Base-by-base conservation (phyloP, 2,329 filamentous ascomycete species). In the Tolypocladium amazonense region DNA sequence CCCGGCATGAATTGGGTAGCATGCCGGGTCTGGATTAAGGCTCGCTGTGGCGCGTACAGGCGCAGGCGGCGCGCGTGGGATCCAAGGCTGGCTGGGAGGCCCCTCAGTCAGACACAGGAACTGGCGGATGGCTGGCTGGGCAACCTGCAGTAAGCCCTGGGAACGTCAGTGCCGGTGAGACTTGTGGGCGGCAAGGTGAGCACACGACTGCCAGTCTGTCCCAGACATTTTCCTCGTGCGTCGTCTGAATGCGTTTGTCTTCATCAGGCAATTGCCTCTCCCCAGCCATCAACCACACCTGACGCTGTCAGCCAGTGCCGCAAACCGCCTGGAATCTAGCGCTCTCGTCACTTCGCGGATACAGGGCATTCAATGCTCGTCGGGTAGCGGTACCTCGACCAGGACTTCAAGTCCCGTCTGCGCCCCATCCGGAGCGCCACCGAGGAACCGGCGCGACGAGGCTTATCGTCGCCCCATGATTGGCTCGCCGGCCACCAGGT, bases 381-480 rank as follows among this genome's bases (percentile, higher is more conserved):
- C 47, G 4, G 47, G 47, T 52, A 52, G 27, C 30, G 47, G 27
- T 33, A 52, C 47, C 27, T 52, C 15, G 14, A 15, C 25, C 27
- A 5, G 15, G 27, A 30, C 25, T 33, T 3, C 25, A 27, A 47
- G 43, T 45, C 43, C 43, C 45, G 27, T n/a, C 54, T 30, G 45
- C 45, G 55, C 56, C 47, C 56, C 59, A 52, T 56, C 56, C 55
- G 43, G 55, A 59, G 54, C 58, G 58, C 58, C 59, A 60, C 56
- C 35, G 56, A 56, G 30, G 45, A 41, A 59, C 60, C 61, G 45
- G 35, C 55, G 43, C 55, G 45, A 50, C 65, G 30, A 57, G 59
- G 64, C 69, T 72, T 72, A 72, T 72, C 70, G 66, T 61, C 57
- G 60, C 55, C 8, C 50, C 37, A 14, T 67, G 64, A 72, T 72